phyloP scores from a whole-genome alignment of 805 yeast species.

The Nakazawaea anatomiae region DNA sequence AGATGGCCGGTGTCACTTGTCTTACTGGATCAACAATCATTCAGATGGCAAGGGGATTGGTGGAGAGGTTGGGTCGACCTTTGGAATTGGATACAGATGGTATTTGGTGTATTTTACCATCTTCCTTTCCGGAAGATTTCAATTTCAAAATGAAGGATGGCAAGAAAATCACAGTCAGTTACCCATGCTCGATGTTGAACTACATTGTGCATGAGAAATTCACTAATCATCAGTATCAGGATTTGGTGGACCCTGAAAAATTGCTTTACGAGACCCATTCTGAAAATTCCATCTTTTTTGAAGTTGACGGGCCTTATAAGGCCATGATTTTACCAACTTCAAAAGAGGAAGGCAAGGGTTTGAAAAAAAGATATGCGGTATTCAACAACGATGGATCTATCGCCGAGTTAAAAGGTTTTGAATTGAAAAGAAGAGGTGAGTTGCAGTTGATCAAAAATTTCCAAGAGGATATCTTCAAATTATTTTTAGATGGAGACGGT shows the following conservation, averaged over 20 bases:
- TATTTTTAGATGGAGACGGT: conserved; percentile 80
- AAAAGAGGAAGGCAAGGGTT: conserved; percentile 94
- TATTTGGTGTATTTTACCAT: conserved; percentile 97
- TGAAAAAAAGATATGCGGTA: conserved; percentile 95
- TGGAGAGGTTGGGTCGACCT: conserved; percentile 92
- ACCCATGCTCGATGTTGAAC: conserved; percentile 95
- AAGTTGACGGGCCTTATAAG: conserved; percentile 96
- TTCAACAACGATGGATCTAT: conserved; percentile 90
- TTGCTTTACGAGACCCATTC: conserved; percentile 70
- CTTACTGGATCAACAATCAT: conserved; percentile 96
- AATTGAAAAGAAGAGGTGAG: conserved; percentile 94
- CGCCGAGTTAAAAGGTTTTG: conserved; percentile 96
- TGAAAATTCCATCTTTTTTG: conserved; percentile 94
- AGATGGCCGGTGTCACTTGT: conserved; percentile 99
- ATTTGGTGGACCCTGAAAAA: conserved; percentile 61
- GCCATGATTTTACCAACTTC: conserved; percentile 98
- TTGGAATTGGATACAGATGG: conserved; percentile 98
- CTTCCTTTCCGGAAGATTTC: conserved; percentile 87
- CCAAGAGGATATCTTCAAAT: conserved; percentile 89
- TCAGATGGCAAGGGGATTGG: conserved; percentile 91
- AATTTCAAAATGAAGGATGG: conserved; percentile 70
- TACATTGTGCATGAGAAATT: conserved; percentile 86
- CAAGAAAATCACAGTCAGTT: conserved; percentile 68
- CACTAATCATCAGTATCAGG: conserved; percentile 94
- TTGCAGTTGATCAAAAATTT: conserved; percentile 87